Evolutionary conservation across 2,329 filamentous ascomycete species (phyloP), one percentile per base, ranked within the genome.

Genomic region (Aspergillus sp.): DNA sequence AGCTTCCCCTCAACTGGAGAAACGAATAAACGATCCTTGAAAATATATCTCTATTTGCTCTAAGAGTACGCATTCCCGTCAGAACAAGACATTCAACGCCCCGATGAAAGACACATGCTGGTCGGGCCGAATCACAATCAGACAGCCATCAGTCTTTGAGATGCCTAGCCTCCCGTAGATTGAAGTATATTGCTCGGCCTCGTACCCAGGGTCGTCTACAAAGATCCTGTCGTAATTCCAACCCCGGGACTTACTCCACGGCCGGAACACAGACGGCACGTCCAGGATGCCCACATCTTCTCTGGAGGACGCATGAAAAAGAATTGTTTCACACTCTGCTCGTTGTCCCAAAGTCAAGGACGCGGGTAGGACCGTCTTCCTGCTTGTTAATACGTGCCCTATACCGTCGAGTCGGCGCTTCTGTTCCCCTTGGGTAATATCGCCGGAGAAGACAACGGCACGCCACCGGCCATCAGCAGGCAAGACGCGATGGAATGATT

Each of bases 71-170:
- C 19, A 19, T 19, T 19, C 19, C 19, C 19, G 2, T 19, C 19
- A 19, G 19, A 19, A 19, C 19, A 34, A 34, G 4, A 7, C n/a
- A 34, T 52, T 52, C 3, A 57, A 2, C 4, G 19, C 28, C 26
- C 52, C 54, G 3, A 54, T 33, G 49, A 48, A 55, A 3, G 48
- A 55, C 3, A 56, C 49, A 42, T 54, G 53, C 26, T 58, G 56
- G 43, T 59, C 57, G n/a, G 56, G 57, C 4, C 57, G 54, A 28
- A 49, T 50, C 4, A 58, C 45, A 1, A 56, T 40, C 3, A 56
- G 5, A 45, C 52, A 51, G 2, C 56, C 55, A 4, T 10, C 35
- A 5, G 39, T 8, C n/a, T 41, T 35, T 12, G 46, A 42, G 10
- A 58, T 52, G 1, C 56, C 52, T 26, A 54, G 56, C 6, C 34